Evolutionary conservation across 169 alveolate species (phyloP), one percentile per base, ranked within the genome.

Genomic region (Plasmodium fragile): DNA sequence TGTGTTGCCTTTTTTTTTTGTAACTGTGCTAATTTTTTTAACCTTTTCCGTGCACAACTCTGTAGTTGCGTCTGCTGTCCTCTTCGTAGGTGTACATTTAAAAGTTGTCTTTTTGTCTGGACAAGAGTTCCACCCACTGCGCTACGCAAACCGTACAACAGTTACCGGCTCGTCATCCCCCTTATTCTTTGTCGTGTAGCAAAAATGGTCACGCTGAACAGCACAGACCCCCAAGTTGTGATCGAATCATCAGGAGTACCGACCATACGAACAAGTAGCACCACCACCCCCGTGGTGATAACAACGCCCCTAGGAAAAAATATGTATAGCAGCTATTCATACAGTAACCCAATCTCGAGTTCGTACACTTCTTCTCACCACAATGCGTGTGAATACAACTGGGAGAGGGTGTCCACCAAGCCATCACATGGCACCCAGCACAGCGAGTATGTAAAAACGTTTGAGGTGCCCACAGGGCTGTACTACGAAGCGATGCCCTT

Each of bases 401-500:
- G 52, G 59, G 70, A 89, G 83, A 55, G 81, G 70, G 49, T 77
- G 71, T 41, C 70, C 32, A 22, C 69, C 73, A 18, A 89, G 34
- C 59, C 59, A 25, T 52, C 87, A 59, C 94, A 65, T 0, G 36
- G 34, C 39, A 55, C 4, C n/a, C 87, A 69, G 41, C 70, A 78
- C 6, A 78, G n/a, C 0, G 94, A 89, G 81, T 89, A 78, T 36
- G 65, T 85, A 28, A 85, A 65, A 78, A 89, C 91, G 18, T 77
- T 28, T 79, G 94, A 89, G 8, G 43, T 65, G 5, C 90, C 85
- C 11, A 39, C 28, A 36, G 73, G 52, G 25, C 13, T 69, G 32
- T 89, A 65, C 41, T 89, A 89, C 53, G 94, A 89, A 89, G 30
- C 90, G 45, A 59, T 89, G 45, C 94, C 94, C 25, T 77, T 89